Evolutionary conservation across 2,329 filamentous ascomycete genomes (phyloP).

Genomic region (Xylariaceae sp.): DNA sequence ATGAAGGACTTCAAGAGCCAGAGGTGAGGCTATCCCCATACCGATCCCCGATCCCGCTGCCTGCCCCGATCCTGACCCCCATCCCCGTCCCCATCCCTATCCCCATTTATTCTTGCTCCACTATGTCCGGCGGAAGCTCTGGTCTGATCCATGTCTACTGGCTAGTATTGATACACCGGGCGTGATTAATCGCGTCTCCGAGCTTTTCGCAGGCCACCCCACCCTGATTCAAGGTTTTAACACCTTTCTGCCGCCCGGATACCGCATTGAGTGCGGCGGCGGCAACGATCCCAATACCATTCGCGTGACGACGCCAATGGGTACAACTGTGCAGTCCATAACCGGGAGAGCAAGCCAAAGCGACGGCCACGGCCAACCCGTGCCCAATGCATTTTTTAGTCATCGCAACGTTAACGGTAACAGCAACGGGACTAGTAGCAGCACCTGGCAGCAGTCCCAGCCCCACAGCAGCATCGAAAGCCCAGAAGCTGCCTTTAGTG

Average conservation of each 20-base stretch:
- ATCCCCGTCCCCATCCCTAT: neutral
- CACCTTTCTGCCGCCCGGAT: constrained; percentile 91
- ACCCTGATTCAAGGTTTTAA: constrained; percentile 97
- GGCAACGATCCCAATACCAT: constrained; percentile 95
- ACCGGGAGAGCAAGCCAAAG: constrained; percentile 46
- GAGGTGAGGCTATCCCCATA: constrained; percentile 54
- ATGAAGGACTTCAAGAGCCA: constrained; percentile 99
- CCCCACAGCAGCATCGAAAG: constrained; percentile 57
- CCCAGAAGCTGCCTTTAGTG: constrained; percentile 57
- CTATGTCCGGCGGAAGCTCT: constrained; percentile 26
- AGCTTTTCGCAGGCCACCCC: constrained; percentile 91
- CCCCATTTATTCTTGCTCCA: constrained; percentile 10
- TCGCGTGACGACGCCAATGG: constrained; percentile 92
- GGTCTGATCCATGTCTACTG: constrained; percentile 26
- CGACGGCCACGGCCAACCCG: constrained; percentile 39
- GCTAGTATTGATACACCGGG: constrained; percentile 87
- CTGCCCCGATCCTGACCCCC: no score
- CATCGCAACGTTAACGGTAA: constrained; percentile 41
- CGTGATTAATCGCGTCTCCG: constrained; percentile 93
- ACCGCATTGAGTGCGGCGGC: constrained; percentile 91
- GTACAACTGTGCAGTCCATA: constrained; percentile 92
- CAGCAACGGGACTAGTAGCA: constrained; percentile 34
- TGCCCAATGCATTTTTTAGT: constrained; percentile 41
- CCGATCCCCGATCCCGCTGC: no score
- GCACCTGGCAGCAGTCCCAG: constrained; percentile 53